phyloP scores from a whole-genome alignment of 208 protist genomes.

The Trypanosoma avium region DNA sequence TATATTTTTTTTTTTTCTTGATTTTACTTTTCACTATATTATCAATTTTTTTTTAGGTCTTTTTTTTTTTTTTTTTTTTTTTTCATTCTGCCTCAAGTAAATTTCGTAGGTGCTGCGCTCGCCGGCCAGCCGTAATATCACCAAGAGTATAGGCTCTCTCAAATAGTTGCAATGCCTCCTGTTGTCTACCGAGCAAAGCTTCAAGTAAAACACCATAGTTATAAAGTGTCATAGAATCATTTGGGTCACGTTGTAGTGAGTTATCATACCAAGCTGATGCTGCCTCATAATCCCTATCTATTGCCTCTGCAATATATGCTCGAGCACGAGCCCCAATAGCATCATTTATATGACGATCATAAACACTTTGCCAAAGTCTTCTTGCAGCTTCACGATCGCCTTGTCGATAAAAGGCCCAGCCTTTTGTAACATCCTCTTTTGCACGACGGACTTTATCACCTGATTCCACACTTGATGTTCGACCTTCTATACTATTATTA shows the following conservation, averaged over 20 bases:
- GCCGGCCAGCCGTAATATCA: slow-evolving; percentile 45
- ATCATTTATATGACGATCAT: slow-evolving; percentile 29
- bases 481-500: background rate
- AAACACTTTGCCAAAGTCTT: slow-evolving; percentile 47
- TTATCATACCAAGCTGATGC: slow-evolving; percentile 60
- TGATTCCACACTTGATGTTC: background rate
- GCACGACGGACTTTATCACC: slow-evolving; percentile 10
- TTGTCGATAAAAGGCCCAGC: slow-evolving; percentile 57
- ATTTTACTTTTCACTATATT: no score
- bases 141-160: slow-evolving; percentile 55
- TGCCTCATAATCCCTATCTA: slow-evolving; percentile 66
- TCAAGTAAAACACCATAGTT: slow-evolving; percentile 85
- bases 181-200: slow-evolving; percentile 45
- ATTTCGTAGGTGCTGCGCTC: slow-evolving; percentile 51
- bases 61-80: background rate
- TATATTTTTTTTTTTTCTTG: no score
- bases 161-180: slow-evolving; percentile 50
- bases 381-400: slow-evolving; percentile 53
- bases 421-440: slow-evolving; percentile 39
- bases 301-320: slow-evolving; percentile 66
- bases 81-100: slow-evolving; percentile 10
- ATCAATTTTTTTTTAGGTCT: no score
- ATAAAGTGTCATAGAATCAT: slow-evolving; percentile 73
- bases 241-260: slow-evolving; percentile 57
- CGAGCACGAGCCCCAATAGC: slow-evolving; percentile 57